Percentiles rank a stretch among this genome's conserved stretches.
These are phyloP conservation scores for Xylaria sp. DNA, from an alignment of 495 filamentous ascomycete genomes.

Conservation along the genomic window DNA sequence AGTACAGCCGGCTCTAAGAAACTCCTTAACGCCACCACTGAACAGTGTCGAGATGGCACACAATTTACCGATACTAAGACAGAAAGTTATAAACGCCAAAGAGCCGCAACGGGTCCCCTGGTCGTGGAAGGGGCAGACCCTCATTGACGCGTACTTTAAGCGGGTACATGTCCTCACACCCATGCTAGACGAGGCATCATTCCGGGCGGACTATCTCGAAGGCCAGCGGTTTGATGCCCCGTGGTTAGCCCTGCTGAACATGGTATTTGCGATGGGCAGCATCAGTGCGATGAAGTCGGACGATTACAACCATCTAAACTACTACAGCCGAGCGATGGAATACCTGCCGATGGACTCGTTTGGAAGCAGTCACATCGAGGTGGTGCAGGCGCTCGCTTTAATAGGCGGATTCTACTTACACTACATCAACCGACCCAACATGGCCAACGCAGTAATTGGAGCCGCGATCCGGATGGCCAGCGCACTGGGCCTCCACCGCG, in stretches of 20 bases:
- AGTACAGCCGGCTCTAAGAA: slow-evolving; percentile 68
- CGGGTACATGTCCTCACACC: slow-evolving; percentile 77
- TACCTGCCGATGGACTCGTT: slow-evolving; percentile 72
- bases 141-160: slow-evolving; percentile 81
- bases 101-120: slow-evolving; percentile 62
- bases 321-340: slow-evolving; percentile 73
- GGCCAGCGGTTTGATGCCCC: slow-evolving; percentile 71
- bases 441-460: slow-evolving; percentile 71
- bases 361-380: slow-evolving; percentile 73
- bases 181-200: slow-evolving; percentile 77
- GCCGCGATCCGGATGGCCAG: slow-evolving; percentile 74
- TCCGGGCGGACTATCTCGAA: slow-evolving; percentile 74
- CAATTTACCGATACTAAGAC: slow-evolving; percentile 56
- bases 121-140: slow-evolving; percentile 66
- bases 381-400: slow-evolving; percentile 72
- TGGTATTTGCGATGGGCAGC: slow-evolving; percentile 80
- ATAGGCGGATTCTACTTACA: slow-evolving; percentile 82
- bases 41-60: slow-evolving; percentile 55
- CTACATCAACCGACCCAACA: slow-evolving; percentile 79
- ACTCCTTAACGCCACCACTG: slow-evolving; percentile 61
- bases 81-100: slow-evolving; percentile 52
- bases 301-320: slow-evolving; percentile 74
- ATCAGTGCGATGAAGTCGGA: slow-evolving; percentile 73
- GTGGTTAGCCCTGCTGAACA: slow-evolving; percentile 80
- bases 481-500: slow-evolving; percentile 76